Evolutionary conservation across 73 alveolate genomes (phyloP), one percentile per base, ranked within the genome.

Genomic region (Loxodes magnus): DNA sequence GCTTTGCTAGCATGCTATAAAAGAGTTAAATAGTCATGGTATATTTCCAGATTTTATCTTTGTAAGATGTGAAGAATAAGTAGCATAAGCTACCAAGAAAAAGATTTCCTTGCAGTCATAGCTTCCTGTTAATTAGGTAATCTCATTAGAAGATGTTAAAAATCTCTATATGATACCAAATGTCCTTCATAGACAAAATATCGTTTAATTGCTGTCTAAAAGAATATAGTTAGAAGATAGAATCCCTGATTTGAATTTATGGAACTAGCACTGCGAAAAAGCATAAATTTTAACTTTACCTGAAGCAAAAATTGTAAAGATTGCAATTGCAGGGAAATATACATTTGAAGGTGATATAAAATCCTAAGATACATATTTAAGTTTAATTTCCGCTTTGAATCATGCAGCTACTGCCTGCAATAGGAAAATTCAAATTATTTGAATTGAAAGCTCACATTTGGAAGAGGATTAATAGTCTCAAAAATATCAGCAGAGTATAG

Each of bases 1-100:
- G 43, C 90, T 84, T 25, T 58, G 80, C 14, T 69, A 77, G 35
- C 78, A 76, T 62, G 79, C 76, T 3, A 56, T 69, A 12, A 67
- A 71, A 37, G 90, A 50, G 38, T 33, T 33, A 33, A 44, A 63
- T 20, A 24, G 43, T 17, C 20, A 26, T 6, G 77, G 77, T 9
- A 27, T 63, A 14, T 15, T 24, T 2, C 68, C 77, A 5, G 77
- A 63, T 39, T 51, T 63, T 27, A 51, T 63, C 5, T 56, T 52
- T 14, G 33, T 66, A 31, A 33, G 77, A 38, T 51, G 77, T 22
- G 77, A 63, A 36, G 42, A 21, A 4, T 57, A 50, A 31, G 53
- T 63, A 4, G 23, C 12, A 4, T 23, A 19, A 20, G 77, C 43
- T 6, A 16, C 60, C 5, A 52, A 63, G 24, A n/a, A 37, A 12